Base-by-base conservation (phyloP, 148 eudicot genomes). In the Pouteria glomerata region DNA sequence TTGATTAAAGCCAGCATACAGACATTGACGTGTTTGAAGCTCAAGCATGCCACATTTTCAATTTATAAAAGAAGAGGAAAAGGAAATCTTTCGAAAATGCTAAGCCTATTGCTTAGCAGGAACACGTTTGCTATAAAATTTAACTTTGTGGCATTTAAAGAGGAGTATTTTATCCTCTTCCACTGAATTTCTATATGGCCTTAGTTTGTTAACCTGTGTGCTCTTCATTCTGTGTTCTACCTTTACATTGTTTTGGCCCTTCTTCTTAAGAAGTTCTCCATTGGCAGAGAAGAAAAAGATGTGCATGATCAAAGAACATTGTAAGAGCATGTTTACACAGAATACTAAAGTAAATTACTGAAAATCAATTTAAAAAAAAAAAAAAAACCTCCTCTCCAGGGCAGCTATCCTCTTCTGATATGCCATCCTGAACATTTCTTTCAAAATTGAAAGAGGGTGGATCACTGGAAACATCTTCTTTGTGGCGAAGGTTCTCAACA, bases 371-470 rank as follows among this genome's bases (percentile, higher is more conserved):
- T n/a, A n/a, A n/a, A n/a, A n/a, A n/a, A n/a, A 66, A 66, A 8
- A 1, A 47, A 35, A 47, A 19, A 56, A 82, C 84, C 84, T 87
- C 86, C 60, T 34, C 72, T 61, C 74, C 77, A 75, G 68, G 60
- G 73, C 74, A 75, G 59, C 69, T 73, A 57, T 83, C 86, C 60
- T 79, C 73, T 73, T 79, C 88, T 18, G 85, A 85, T 45, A 72
- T 58, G 56, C 55, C 82, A 16, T 79, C 77, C 4, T 23, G 50
- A 57, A 72, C 48, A 68, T 76, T 85, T 42, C 85, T 85, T 7
- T 79, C 79, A 67, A 67, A 82, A 64, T 73, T 86, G 5, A 87
- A 85, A 64, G 84, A 68, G 73, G 76, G 67, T 24, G 66, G 72
- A 74, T 80, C 82, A 68, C 73, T 70, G 37, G 78, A 64, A 62